Base-by-base conservation (phyloP, 2,329 filamentous ascomycete species). In the Colletotrichum filicis region DNA sequence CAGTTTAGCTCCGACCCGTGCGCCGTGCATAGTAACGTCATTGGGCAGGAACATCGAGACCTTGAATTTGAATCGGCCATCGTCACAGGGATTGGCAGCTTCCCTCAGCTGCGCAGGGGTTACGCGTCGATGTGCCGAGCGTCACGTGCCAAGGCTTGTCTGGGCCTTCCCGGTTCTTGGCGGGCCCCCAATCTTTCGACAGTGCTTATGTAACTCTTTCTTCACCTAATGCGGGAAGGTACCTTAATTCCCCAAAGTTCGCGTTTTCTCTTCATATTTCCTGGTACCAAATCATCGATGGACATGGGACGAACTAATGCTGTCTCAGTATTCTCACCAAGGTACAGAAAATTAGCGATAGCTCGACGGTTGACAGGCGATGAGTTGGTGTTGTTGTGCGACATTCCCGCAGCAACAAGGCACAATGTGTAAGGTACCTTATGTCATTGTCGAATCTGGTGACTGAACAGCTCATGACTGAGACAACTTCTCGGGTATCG, bases 81-180 rank as follows among this genome's bases (percentile, higher is more conserved):
- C 61, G 42, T 22, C 26, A 19, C n/a, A n/a, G 11, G 57, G 62
- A 42, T 28, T 42, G 19, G 42, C 63, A 37, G 55, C 62, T 22
- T 28, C 52, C 42, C n/a, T 46, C 58, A 69, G 53, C 56, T 42
- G 57, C 8, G 22, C 11, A 66, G 64, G 64, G 55, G 60, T 58
- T 71, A 73, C 71, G 71, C 71, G 66, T 73, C 67, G n/a, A 56
- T 60, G 35, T 65, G 60, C 66, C 59, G 60, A 70, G 22, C 56
- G 61, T 73, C 71, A 73, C 71, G 71, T 71, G 71, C 66, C 66
- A 73, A 70, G 66, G 19, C 71, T 53, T 53, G 66, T 57, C 35
- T 52, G 26, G 37, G 37, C 16, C 30, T 19, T 37, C 16, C 26
- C 11, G 5, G 57, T 32, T 49, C 64, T 68, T 53, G 64, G 68